Evolutionary conservation across 805 yeast genomes (phyloP), one percentile per base, ranked within the genome.

Genomic region (Ogataea methylovora): DNA sequence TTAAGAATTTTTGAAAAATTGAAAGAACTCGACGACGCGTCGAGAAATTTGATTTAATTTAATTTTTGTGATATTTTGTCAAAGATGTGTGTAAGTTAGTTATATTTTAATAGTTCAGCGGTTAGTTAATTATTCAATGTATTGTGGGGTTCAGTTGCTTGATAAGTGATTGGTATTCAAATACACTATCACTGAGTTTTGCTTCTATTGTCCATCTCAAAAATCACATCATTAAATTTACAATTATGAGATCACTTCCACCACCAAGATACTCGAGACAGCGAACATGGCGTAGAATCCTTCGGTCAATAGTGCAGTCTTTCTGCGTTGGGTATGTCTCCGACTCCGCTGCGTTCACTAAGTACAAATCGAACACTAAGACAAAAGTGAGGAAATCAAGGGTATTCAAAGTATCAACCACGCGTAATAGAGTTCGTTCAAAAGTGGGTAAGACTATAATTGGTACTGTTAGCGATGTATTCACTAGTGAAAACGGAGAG

Each of bases 241-340:
- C n/a, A n/a, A n/a, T 2, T 3, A 55, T 55, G 65, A 49, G 63
- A 28, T 60, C 65, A 27, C 35, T 58, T 30, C 65, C 65, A 5
- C 56, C 59, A 24, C 63, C 65, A 25, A 40, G 65, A 11, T 52
- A 56, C 34, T 60, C 65, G 12, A 44, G 61, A 27, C 43, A 34
- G 17, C 36, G 65, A 27, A 56, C 60, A 4, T 36, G 53, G 14
- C 46, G 49, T 29, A 36, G 65, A 26, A 57, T 60, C 17, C 49
- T 52, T 45, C 38, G 61, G 21, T 54, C 61, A 9, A 38, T 60
- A 4, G 33, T 53, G 11, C 49, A 48, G 21, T 41, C 51, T n/a
- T 41, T 60, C 6, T 44, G 55, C n/a, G 54, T 58, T 13, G 62
- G 63, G 5, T 56, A 58, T 27, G 35, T 60, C 2, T 49, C 60